Base-by-base conservation (phyloP, 1,284 basidiomycete species). In the Coniophora puteana region DNA sequence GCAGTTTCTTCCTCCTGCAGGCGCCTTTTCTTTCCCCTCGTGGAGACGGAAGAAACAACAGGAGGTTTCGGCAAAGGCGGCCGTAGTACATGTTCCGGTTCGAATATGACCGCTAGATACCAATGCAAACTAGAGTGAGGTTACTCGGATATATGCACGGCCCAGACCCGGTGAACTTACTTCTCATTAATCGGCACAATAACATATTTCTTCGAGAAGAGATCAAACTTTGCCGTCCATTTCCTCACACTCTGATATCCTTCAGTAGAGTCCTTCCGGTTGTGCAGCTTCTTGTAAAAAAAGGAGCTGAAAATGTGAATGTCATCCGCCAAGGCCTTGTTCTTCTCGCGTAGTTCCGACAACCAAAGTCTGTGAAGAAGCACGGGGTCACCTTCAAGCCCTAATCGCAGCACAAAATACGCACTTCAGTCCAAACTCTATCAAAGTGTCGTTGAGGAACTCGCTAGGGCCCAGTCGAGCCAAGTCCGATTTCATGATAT, bases 141-240 rank as follows among this genome's bases (percentile, higher is more conserved):
- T 4, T 29, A 17, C 6, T 23, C 61, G 26, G 58, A 38, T 11
- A 11, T 46, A 34, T 20, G 17, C 11, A 4, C 41, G 47, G 24
- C 25, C 30, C 4, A 28, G 38, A 4, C 18, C 17, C 35, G n/a
- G 29, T 27, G 5, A 5, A 62, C 81, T 42, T 59, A 94, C 89
- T 93, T 74, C 62, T 99, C 96, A 56, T 99, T 97, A 65, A 99
- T 96, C 1, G 96, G 96, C 3, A 99, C 77, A 31, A 99, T 80
- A 46, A 99, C 73, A 55, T 88, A 96, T 55, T 89, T 86, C 72
- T 98, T 98, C 46, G 74, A 66, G 62, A 99, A 99, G 13, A 99
- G 62, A 57, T 96, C 78, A 29, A 90, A 69, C 55, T 83, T 89
- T 23, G 82, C 77, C 0, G 95, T 99, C 96, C 96, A 99, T 61